These are phyloP conservation scores for Coniochaeta sp. DNA, from an alignment of 2,329 filamentous ascomycete species.

Conservation along the genomic window DNA sequence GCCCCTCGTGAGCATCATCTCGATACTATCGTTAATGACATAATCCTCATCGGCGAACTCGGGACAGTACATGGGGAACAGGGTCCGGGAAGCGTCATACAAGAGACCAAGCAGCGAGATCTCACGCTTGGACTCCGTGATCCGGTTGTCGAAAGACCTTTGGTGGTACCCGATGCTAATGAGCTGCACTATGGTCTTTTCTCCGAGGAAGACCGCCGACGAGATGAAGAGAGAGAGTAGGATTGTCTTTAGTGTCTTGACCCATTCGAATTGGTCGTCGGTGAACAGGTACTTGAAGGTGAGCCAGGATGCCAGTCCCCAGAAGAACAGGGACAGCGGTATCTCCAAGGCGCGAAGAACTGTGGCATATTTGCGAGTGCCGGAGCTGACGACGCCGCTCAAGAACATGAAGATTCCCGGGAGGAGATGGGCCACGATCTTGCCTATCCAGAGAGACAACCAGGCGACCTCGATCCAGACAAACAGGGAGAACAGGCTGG, in stretches of 20 bases:
- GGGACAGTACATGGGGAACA: conserved; percentile 88
- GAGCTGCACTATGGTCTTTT: conserved; percentile 73
- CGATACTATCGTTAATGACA: conserved; percentile 78
- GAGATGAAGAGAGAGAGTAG: conserved; percentile 62
- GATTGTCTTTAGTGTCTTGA: conserved; percentile 54
- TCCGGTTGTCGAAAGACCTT: conserved; percentile 72
- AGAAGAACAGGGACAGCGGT: conserved; percentile 61
- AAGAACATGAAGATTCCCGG: conserved; percentile 62
- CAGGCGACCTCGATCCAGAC: conserved; percentile 64
- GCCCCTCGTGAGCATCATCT: conserved; percentile 57
- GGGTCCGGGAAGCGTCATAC: conserved; percentile 79
- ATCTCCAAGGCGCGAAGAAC: conserved; percentile 59
- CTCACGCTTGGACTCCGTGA: conserved; percentile 85
- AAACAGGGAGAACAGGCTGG: conserved; percentile 54
- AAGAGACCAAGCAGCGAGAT: conserved; percentile 75
- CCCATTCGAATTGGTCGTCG: conserved; percentile 39
- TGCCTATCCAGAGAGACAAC: conserved; percentile 60
- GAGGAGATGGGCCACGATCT: conserved; percentile 54
- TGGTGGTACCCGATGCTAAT: conserved; percentile 83
- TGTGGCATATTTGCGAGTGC: conserved; percentile 63
- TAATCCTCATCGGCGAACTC: conserved; percentile 92
- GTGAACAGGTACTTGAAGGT: conserved; percentile 52
- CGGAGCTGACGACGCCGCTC: conserved; percentile 61
- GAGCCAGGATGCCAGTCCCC: conserved; percentile 56
- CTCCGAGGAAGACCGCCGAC: conserved; percentile 63